Base-by-base conservation (phyloP, 2,329 filamentous ascomycete genomes). In the Metarhizium robertsii region DNA sequence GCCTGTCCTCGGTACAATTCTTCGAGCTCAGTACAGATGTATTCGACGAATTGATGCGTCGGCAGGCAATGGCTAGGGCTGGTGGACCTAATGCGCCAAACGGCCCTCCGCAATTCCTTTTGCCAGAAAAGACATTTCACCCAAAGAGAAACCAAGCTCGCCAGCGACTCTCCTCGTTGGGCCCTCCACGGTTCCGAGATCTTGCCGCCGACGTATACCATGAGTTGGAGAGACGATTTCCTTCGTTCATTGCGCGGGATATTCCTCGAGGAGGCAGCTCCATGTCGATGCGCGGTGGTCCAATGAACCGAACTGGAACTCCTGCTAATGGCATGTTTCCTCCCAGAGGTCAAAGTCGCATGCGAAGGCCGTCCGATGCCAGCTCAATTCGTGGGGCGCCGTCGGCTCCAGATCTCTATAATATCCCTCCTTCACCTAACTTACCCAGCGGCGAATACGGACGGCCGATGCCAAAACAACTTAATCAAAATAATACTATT, bases 21-120 rank as follows among this genome's bases (percentile, higher is more conserved):
- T 90, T 95, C 71, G 94, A 99, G 74, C 80, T 99, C 59, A 96
- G 92, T 72, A 97, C 92, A 56, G 94, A 99, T 73, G 92, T 99
- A 45, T 97, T 88, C 73, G 94, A 99, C 71, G 94, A 99, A 73
- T 78, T 97, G 61, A 79, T 95, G 62, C 86, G 94, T 57, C 84
- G 94, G 60, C 92, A 97, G 71, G 82, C 88, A 61, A 78, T 79
- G 53, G 79, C 79, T 54, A 74, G 82, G 58, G 74, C 75, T 54
- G 34, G 45, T 14, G 75, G 78, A 16, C 75, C 79, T 25, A 80
- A 78, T 61, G 75, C 76, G 29, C 76, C 77, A 50, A 77, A 74
- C 59, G 70, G 73, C 3, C 79, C 80, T n/a, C 89, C 90, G 2
- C 75, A 83, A 13, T 95, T 85, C 67, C 80, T 99, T 6, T 75